phyloP scores from a whole-genome alignment of 306 rosid species.

The Fragaria nilgerrensis region DNA sequence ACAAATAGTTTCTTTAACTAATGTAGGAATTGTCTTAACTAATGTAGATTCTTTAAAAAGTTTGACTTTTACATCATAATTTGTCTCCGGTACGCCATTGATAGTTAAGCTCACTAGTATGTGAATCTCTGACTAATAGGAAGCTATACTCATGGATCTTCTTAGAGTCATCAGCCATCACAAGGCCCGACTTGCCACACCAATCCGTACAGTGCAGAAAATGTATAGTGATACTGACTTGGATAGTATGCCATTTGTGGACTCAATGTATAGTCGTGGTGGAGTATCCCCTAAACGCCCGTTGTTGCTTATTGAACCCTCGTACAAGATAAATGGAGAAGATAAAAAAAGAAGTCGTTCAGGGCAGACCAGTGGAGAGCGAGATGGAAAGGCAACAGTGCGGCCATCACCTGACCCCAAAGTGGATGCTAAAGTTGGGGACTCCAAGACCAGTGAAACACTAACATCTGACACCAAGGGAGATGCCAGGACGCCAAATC shows the following conservation, averaged over 20 bases:
- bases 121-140: slow-evolving; percentile 42
- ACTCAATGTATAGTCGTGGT: slow-evolving; percentile 49
- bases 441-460: slow-evolving; percentile 41
- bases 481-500: slow-evolving; percentile 37
- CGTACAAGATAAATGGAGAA: slow-evolving; percentile 63
- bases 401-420: slow-evolving; percentile 43
- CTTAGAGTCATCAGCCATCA: slow-evolving; percentile 95
- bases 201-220: slow-evolving; percentile 89
- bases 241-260: slow-evolving; percentile 68
- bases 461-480: slow-evolving; percentile 38
- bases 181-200: slow-evolving; percentile 94
- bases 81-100: neutral
- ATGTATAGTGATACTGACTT: slow-evolving; percentile 63
- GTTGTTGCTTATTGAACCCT: slow-evolving; percentile 62
- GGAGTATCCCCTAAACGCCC: slow-evolving; percentile 61
- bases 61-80: neutral
- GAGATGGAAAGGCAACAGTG: slow-evolving; percentile 47
- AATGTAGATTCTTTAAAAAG: neutral
- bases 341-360: slow-evolving; percentile 56
- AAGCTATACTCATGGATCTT: slow-evolving; percentile 84
- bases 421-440: slow-evolving; percentile 43
- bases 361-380: slow-evolving; percentile 52
- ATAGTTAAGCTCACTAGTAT: slow-evolving; percentile 31
- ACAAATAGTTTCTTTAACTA: neutral
- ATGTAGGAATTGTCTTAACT: neutral